Evolutionary conservation across 139 green algal genomes (phyloP), one percentile per base, ranked within the genome.

Genomic region (Chlamydomonas sp.): DNA sequence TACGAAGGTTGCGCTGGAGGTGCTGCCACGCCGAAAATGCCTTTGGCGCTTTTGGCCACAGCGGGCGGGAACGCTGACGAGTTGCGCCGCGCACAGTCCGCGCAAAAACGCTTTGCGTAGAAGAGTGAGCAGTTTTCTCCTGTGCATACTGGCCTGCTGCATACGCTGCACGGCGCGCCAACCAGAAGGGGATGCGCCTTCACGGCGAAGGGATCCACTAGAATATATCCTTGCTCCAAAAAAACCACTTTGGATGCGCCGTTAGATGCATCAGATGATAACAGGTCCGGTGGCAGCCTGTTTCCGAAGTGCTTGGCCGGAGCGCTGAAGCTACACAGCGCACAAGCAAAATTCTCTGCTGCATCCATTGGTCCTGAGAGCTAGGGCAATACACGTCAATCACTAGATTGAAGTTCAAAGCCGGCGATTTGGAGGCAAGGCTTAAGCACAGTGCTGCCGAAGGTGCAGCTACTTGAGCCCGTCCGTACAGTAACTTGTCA

Each of bases 71-170:
- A 85, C 7, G 80, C 80, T 5, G 68, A 16, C 0, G 17, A 58
- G 18, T 85, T 60, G 58, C 7, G 18, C 0, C 66, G 58, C 1
- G 80, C 80, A 59, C 80, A 85, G 17, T 74, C 7, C 4, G 6
- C 58, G 18, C 80, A 85, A 9, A 85, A 78, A 59, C 80, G 80
- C 58, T 85, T 85, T 6, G 67, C 66, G 73, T 69, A 85, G 68
- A 85, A 85, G 49, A 78, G 1, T 2, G 58, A 69, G 59, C 80
- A 85, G 58, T 16, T n/a, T 1, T 85, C 80, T 1, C 49, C 80
- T 1, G 69, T 68, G 80, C 80, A 85, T 0, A 85, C 80, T 0
- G 80, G 63, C 15, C 68, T 67, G 1, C 3, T 7, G 57, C 80
- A 85, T 58, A 68, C 0, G 68, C 67, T 78, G 68, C 80, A 85